These are phyloP conservation scores for Amauroascus verrucosus DNA, from an alignment of 2,329 filamentous ascomycete genomes.

Conservation along the genomic window DNA sequence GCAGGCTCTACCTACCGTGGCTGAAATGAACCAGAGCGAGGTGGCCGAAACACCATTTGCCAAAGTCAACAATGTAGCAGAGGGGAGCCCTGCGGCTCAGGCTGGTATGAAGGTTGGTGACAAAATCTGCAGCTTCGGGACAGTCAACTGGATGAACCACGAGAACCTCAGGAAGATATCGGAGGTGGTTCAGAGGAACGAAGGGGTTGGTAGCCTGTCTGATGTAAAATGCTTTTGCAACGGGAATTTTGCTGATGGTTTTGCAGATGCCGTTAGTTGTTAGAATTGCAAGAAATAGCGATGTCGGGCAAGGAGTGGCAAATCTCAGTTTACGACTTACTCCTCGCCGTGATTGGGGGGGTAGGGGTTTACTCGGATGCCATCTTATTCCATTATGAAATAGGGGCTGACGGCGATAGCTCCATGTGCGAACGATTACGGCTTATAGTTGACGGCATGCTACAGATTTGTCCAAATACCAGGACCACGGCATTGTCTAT, in stretches of 20 bases:
- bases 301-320: slow-evolving; percentile 36
- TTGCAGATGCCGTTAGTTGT: slow-evolving; percentile 59
- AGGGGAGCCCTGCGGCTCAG: slow-evolving; percentile 66
- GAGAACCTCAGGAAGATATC: slow-evolving; percentile 75
- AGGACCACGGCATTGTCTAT: no score
- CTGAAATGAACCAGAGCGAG: slow-evolving; percentile 9
- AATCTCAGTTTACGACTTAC: slow-evolving; percentile 61
- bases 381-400: slow-evolving; percentile 72
- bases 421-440: background rate
- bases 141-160: slow-evolving; percentile 72
- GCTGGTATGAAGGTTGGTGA: slow-evolving; percentile 77
- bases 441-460: background rate
- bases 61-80: slow-evolving; percentile 73
- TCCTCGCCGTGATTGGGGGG: slow-evolving; percentile 77
- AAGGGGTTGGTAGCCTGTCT: slow-evolving; percentile 58
- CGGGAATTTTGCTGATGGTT: slow-evolving; percentile 9
- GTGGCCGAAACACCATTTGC: slow-evolving; percentile 61
- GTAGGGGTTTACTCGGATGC: slow-evolving; percentile 78
- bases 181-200: slow-evolving; percentile 80
- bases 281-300: slow-evolving; percentile 47
- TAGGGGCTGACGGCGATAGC: background rate
- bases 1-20: background rate
- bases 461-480: background rate
- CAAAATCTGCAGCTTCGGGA: slow-evolving; percentile 72
- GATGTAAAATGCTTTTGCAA: background rate